Conservation (phyloP, 345 rosid species). For the rapeseed (Brassica napus) region Da-Ae NC_063452.1:10485501-10486000, state of each 20-base stretch:
- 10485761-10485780: slow-evolving; percentile 5
- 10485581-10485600: not conserved
- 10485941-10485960: slow-evolving; percentile 87
- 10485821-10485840: slow-evolving; percentile 92
- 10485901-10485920: slow-evolving; percentile 92
- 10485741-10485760: not conserved
- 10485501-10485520: slow-evolving; percentile 93
- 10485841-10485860: slow-evolving; percentile 96
- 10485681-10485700: slow-evolving; percentile 81
- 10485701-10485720: slow-evolving; percentile 47
- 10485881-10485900: slow-evolving; percentile 95
- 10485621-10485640: slow-evolving; percentile 87
- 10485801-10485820: slow-evolving; percentile 93
- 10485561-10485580: not conserved
- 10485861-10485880: slow-evolving; percentile 94
- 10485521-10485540: slow-evolving; percentile 78
- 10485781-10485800: slow-evolving; percentile 96
- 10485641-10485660: slow-evolving; percentile 86
- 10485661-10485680: slow-evolving; percentile 89
- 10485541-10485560: slow-evolving; percentile 77
- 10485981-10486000: slow-evolving; percentile 90
- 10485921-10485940: slow-evolving; percentile 91
- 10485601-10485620: slow-evolving; percentile 46
- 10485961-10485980: slow-evolving; percentile 80
- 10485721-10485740: not conserved